These are phyloP conservation scores for Penicillium psychrofluorescens DNA, from an alignment of 495 filamentous ascomycete genomes.

Conservation along the genomic window DNA sequence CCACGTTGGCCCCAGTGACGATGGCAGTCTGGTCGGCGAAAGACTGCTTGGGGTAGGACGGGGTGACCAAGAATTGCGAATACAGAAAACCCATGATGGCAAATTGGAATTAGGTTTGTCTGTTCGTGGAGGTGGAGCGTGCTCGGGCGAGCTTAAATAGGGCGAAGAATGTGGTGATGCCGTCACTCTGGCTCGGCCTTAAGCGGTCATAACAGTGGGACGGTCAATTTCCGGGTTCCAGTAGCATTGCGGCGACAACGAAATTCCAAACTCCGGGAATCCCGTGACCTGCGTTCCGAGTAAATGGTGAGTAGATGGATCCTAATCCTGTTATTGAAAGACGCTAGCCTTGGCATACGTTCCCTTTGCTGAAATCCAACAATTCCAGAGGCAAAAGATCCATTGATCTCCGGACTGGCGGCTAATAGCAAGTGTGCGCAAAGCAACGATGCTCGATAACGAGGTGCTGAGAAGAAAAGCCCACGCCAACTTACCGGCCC, in stretches of 20 bases:
- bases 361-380: background rate
- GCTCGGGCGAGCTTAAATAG: background rate
- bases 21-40: constrained; percentile 40
- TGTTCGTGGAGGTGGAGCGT: background rate
- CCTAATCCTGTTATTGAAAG: background rate
- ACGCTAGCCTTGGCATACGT: background rate
- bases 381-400: constrained; percentile 3
- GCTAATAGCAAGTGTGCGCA: background rate
- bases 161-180: background rate
- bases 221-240: no score
- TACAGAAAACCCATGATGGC: constrained; percentile 27
- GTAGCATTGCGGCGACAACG: no score
- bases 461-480: no score
- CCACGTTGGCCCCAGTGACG: constrained; percentile 46
- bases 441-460: no score
- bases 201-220: no score
- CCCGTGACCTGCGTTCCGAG: no score
- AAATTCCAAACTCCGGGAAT: no score
- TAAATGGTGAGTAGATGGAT: background rate
- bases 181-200: no score
- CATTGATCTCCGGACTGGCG: background rate
- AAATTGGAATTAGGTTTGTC: background rate
- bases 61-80: constrained; percentile 37
- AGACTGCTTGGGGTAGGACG: constrained; percentile 21
- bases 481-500: no score